phyloP scores from a whole-genome alignment of 2,329 filamentous ascomycete species.

The Paecilomyces niveus region DNA sequence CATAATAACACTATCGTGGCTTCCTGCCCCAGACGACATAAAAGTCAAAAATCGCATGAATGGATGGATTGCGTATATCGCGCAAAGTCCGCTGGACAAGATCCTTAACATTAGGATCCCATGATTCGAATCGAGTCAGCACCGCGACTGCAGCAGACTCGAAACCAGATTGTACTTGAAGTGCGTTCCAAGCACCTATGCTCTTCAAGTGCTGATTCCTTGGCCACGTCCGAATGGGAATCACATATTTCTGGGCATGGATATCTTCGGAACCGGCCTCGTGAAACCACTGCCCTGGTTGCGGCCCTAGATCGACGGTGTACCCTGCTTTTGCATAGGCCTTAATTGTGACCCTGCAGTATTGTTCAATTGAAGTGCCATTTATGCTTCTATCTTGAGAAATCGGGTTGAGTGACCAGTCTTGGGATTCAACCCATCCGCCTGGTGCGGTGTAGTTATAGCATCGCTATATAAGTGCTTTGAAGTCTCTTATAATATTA shows the following conservation, averaged over 20 bases:
- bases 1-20: neutral
- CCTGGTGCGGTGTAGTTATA: constrained; percentile 13
- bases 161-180: neutral
- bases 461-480: constrained; percentile 13
- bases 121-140: neutral
- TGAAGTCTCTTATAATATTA: constrained; percentile 10
- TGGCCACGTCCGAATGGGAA: neutral
- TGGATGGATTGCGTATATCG: neutral
- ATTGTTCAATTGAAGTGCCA: neutral
- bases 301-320: neutral
- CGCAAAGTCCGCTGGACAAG: neutral
- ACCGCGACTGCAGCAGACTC: neutral
- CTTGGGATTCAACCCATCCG: constrained; percentile 8
- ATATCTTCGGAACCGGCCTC: constrained; percentile 5
- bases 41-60: neutral
- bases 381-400: neutral
- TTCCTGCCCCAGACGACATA: neutral
- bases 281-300: constrained; percentile 4
- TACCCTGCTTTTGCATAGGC: neutral
- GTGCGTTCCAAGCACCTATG: neutral
- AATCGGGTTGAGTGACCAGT: constrained; percentile 1
- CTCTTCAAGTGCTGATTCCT: neutral
- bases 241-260: constrained; percentile 1
- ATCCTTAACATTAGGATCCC: neutral
- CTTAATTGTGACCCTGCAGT: neutral